Base-by-base conservation (phyloP, 306 rosid genomes). In the Quercus berberidifolia region DNA sequence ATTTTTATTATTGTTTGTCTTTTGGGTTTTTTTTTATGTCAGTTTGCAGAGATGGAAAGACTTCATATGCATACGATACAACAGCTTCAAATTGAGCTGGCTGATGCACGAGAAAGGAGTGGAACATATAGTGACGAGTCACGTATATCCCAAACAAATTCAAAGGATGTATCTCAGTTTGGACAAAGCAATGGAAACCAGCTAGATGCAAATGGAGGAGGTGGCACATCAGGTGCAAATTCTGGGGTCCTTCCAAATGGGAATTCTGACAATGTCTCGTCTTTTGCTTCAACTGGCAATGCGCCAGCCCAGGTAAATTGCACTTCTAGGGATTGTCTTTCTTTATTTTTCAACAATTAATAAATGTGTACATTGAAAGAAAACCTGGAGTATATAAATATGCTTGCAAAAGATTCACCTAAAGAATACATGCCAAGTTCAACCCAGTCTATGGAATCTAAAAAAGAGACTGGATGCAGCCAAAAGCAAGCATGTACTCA, bases 1-100 rank as follows among this genome's bases (percentile, higher is more conserved):
- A 63, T 79, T 28, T 73, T 81, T 46, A 43, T 69, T 60, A 67
- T 67, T 62, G 65, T 76, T 35, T 69, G 55, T 46, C 59, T 57
- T 79, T 71, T 73, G 81, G 84, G 26, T 86, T 81, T 64, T 71
- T 71, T 26, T 71, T 78, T 82, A 74, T 81, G 43, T 31, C 86
- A 96, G 99, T 90, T 83, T 83, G 91, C 96, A 55, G 99, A 96
- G 85, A 87, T 93, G 94, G 99, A 96, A 78, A 91, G 98, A 88
- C 84, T 82, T 85, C 99, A 96, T 82, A 60, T 91, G 87, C 95
- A 91, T 81, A 20, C 98, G 2, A 25, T 96, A 52, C 99, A 96
- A 75, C 97, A 96, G 74, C 96, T 96, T 71, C 99, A 96, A 78
- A 84, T 90, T 71, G 97, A 93, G 85, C 86, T 93, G 68, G 91